phyloP scores from a whole-genome alignment of 176 grass and related monocot genomes.

The Alloteropsis semialata region DNA sequence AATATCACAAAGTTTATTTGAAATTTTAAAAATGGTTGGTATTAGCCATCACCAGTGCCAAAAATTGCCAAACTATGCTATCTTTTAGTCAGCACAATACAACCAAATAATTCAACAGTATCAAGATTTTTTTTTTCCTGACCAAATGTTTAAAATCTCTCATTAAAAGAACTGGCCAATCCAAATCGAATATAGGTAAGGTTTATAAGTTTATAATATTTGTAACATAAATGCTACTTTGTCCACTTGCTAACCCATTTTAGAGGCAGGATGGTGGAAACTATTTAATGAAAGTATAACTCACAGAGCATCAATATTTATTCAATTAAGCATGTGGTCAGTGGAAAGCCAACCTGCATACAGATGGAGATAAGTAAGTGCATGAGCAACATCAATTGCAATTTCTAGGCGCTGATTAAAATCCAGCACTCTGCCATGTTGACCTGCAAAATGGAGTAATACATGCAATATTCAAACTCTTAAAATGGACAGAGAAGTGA shows the following conservation, averaged over 20 bases:
- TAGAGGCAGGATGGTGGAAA: background rate
- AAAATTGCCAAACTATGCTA: background rate
- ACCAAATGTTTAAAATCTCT: background rate
- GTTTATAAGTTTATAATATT: background rate
- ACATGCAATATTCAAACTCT: slow-evolving; percentile 2
- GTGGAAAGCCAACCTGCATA: slow-evolving; percentile 68
- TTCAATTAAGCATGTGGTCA: background rate
- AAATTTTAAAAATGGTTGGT: background rate
- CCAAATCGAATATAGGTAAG: background rate
- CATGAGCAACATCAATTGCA: slow-evolving; percentile 96
- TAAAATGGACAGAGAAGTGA: background rate
- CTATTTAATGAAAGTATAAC: background rate
- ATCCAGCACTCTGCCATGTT: slow-evolving; percentile 76
- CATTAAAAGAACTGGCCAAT: background rate
- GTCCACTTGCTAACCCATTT: background rate
- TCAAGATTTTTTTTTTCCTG: slow-evolving; percentile 8
- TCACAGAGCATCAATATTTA: background rate
- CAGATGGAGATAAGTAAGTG: slow-evolving; percentile 95
- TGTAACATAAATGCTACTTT: background rate
- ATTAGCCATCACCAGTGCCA: background rate
- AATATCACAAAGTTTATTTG: background rate
- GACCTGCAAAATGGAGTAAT: slow-evolving; percentile 52
- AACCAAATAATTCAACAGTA: background rate
- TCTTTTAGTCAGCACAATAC: background rate
- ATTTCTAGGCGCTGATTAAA: slow-evolving; percentile 96